Percentiles rank a stretch among this genome's conserved stretches.
These are phyloP conservation scores for Cenchrus fungigraminus DNA, from an alignment of 176 grass and related monocot species.

Conservation along the genomic window DNA sequence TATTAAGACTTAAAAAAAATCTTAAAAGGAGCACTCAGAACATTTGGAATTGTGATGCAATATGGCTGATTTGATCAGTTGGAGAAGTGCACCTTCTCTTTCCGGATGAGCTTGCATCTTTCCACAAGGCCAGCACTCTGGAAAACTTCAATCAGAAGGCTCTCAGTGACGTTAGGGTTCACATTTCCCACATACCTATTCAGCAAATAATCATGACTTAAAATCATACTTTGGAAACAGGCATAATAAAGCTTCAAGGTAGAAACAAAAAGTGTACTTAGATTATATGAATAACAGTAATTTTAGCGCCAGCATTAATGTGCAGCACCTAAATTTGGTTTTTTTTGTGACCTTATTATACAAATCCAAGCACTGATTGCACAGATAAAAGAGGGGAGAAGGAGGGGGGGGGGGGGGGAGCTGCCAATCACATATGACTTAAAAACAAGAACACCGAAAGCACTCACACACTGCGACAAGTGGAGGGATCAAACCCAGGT, in stretches of 20 bases:
- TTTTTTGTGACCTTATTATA: background rate
- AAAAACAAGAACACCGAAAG: slow-evolving; percentile 51
- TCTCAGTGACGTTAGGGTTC: slow-evolving; percentile 72
- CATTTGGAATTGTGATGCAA: background rate
- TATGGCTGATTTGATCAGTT: background rate
- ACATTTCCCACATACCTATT: slow-evolving; percentile 91
- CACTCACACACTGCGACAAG: slow-evolving; percentile 96
- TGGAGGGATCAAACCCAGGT: slow-evolving; percentile 87
- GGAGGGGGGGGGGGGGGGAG: background rate
- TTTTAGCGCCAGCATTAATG: slow-evolving; percentile 2
- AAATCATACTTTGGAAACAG: slow-evolving; percentile 28
- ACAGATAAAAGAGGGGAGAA: background rate
- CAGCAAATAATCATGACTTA: slow-evolving; percentile 29
- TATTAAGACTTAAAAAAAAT: slow-evolving; percentile 27
- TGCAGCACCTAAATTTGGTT: slow-evolving; percentile 1
- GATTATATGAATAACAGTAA: slow-evolving; percentile 6
- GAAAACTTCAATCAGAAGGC: slow-evolving; percentile 82
- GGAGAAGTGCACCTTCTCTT: slow-evolving; percentile 73
- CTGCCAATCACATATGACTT: slow-evolving; percentile 34
- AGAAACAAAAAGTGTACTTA: slow-evolving; percentile 9
- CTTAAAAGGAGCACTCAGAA: background rate
- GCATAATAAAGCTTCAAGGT: slow-evolving; percentile 19
- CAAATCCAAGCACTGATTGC: slow-evolving; percentile 25
- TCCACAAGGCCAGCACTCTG: slow-evolving; percentile 74
- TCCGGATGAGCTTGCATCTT: slow-evolving; percentile 87